phyloP scores from a whole-genome alignment of 169 alveolate genomes.

The Plasmodium reichenowi region DNA sequence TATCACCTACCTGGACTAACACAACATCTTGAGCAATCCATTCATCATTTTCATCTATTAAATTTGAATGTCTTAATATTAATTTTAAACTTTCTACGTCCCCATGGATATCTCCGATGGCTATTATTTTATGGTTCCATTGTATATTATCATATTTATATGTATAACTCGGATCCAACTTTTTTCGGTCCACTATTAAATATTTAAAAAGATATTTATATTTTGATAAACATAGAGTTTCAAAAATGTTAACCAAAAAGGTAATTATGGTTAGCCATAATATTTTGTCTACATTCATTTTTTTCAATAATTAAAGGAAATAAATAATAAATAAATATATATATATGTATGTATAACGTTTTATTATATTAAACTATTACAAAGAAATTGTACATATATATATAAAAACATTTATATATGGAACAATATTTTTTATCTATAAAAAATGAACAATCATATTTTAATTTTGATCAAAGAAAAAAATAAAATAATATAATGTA shows the following conservation, averaged over 20 bases:
- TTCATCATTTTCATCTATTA: conserved; percentile 68
- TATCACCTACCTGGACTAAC: conserved; percentile 53
- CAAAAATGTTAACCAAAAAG: not conserved
- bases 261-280: not conserved
- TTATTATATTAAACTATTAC: too few relatives aligned
- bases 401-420: not conserved
- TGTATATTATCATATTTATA: conserved; percentile 63
- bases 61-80: conserved; percentile 76
- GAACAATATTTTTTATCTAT: not conserved
- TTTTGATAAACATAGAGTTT: not conserved
- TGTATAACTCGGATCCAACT: conserved; percentile 22
- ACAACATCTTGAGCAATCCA: conserved; percentile 78
- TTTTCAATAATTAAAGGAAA: conserved; percentile 2
- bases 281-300: not conserved
- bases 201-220: conserved; percentile 30
- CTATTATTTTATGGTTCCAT: conserved; percentile 80
- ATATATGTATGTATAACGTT: not conserved
- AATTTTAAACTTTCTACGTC: conserved; percentile 77
- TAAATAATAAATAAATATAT: not conserved
- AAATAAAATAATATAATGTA: not conserved
- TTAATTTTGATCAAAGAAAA: not conserved
- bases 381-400: not conserved
- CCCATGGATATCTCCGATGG: conserved; percentile 82
- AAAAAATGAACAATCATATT: not conserved
- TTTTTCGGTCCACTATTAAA: conserved; percentile 23